Percentiles rank a stretch among this genome's conserved stretches.
These are phyloP conservation scores for Crepidotus variabilis DNA, from an alignment of 768 basidiomycete genomes.

Conservation along the genomic window DNA sequence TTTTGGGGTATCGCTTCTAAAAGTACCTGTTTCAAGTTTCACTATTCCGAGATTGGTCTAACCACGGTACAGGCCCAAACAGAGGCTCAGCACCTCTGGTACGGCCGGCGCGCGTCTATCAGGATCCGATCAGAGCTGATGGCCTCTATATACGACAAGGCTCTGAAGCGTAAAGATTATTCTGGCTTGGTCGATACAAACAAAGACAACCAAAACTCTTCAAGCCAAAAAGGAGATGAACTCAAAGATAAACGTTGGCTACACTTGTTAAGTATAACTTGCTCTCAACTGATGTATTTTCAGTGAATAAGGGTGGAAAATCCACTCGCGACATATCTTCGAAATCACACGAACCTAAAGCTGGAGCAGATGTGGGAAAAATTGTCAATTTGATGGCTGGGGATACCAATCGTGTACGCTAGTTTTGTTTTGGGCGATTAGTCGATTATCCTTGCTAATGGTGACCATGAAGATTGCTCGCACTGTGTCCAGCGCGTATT, in stretches of 20 bases:
- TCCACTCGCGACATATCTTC: too few species aligned
- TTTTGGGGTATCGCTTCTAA: conserved; percentile 56
- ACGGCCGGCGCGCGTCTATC: conserved; percentile 66
- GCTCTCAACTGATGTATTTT: too few species aligned
- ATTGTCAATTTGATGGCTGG: conserved; percentile 88
- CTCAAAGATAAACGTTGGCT: too few species aligned
- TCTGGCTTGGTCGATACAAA: conserved; percentile 62
- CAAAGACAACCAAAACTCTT: too few species aligned
- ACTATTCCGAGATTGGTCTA: too few species aligned
- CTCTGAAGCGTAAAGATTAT: conserved; percentile 78
- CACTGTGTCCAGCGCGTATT: conserved; percentile 54
- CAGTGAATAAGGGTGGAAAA: too few species aligned
- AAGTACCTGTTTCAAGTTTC: too few species aligned
- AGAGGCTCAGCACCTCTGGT: conserved; percentile 78
- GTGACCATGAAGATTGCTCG: conserved; percentile 35
- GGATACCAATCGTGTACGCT: too few species aligned
- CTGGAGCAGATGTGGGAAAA: conserved; percentile 85
- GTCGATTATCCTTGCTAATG: too few species aligned
- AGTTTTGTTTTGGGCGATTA: too few species aligned
- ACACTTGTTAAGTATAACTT: too few species aligned
- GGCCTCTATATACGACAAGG: conserved; percentile 86
- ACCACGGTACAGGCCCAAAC: conserved; percentile 47
- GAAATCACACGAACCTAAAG: conserved; percentile 53
- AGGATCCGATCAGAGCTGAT: conserved; percentile 77
- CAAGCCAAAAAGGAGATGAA: too few species aligned